Base-by-base conservation (phyloP, 495 filamentous ascomycete species). In the Emericellopsis terricola region DNA sequence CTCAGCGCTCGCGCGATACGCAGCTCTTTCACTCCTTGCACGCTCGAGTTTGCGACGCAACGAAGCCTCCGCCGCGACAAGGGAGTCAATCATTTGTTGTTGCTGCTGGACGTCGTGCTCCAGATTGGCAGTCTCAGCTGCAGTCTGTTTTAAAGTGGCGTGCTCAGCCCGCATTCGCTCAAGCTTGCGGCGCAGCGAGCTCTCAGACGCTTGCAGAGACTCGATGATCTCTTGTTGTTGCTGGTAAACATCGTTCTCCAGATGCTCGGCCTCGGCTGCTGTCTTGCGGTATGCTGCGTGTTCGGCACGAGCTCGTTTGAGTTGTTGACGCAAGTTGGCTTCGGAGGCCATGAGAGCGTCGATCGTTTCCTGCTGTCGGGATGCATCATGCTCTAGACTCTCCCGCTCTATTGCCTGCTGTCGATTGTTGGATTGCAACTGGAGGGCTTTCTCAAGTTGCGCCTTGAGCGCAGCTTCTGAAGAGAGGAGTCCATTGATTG, bases 131-230 rank as follows among this genome's bases (percentile, higher is more conserved):
- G 45, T 52, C 11, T 60, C 48, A 39, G 72, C 69, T n/a, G n/a
- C 62, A 76, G 81, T 2, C 85, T 81, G 29, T 73, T 73, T 30
- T 72, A 68, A 29, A 74, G 45, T 43, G 92, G 62, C 26, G 52
- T 47, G 15, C 83, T 78, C 44, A 89, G 56, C 41, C 58, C 24
- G 56, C 55, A 15, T 46, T 44, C 8, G 59, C 35, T 39, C 34
- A 43, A 48, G 33, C 38, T 41, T 45, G 45, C 48, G 31, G 38
- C 45, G 14, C n/a, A n/a, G n/a, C n/a, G n/a, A n/a, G n/a, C n/a
- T n/a, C n/a, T n/a, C n/a, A n/a, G n/a, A n/a, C n/a, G n/a, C n/a
- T n/a, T n/a, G n/a, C n/a, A n/a, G n/a, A n/a, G n/a, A n/a, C n/a
- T n/a, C n/a, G n/a, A n/a, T n/a, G n/a, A n/a, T n/a, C n/a, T n/a